phyloP scores from a whole-genome alignment of 176 grass and related monocot genomes.

The Panicum miliaceum region DNA sequence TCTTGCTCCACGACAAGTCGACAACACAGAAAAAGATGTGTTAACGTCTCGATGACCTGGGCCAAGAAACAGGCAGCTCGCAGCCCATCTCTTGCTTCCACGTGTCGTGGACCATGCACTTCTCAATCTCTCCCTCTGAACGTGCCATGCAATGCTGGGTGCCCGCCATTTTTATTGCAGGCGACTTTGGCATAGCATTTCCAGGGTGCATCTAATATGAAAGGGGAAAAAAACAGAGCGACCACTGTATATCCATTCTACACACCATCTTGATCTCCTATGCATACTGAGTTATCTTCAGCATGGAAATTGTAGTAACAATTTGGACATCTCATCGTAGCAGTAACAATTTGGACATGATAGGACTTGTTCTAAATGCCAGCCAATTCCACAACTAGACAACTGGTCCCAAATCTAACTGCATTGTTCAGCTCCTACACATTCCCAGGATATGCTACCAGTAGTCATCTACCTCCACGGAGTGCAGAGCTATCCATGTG shows the following conservation, averaged over 20 bases:
- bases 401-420: neutral
- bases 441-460: neutral
- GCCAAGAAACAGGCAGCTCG: neutral
- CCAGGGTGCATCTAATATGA: neutral
- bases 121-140: neutral
- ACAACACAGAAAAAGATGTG: neutral
- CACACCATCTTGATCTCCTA: neutral
- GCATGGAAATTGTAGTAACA: neutral
- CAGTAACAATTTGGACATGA: neutral
- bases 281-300: slow-evolving; percentile 18
- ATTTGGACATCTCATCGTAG: neutral
- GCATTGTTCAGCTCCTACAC: slow-evolving; percentile 26
- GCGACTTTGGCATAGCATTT: neutral
- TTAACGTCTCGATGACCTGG: neutral
- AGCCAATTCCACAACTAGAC: neutral
- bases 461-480: neutral
- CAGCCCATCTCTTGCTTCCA: slow-evolving; percentile 1
- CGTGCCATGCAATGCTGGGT: neutral
- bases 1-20: slow-evolving; percentile 1
- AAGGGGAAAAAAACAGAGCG: neutral
- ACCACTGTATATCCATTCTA: slow-evolving; percentile 4
- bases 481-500: neutral
- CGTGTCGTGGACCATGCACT: neutral
- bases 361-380: neutral
- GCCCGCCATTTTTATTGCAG: neutral